A percentile compares a stretch with the other conserved stretches of the same genome.
Conservation (phyloP, 169 alveolate species). For the Plasmodium gallinaceum region DNA sequence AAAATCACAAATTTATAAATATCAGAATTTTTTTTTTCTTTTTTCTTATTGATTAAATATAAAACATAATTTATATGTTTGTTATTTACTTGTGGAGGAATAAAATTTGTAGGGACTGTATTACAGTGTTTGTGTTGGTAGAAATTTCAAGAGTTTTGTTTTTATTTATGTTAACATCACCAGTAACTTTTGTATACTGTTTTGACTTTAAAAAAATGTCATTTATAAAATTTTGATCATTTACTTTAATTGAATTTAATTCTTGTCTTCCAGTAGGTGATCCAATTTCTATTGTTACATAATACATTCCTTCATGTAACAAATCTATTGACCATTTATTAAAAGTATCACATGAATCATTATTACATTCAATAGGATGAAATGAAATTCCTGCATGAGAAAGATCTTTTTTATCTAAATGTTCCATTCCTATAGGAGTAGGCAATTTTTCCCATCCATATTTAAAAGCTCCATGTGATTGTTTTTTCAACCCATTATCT, state of each 20-base stretch:
- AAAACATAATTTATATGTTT: neutral
- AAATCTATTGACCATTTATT: slow-evolving; percentile 78
- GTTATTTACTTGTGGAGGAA: slow-evolving; percentile 29
- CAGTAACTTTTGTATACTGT: slow-evolving; percentile 68
- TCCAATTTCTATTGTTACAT: slow-evolving; percentile 70
- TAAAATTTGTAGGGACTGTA: slow-evolving; percentile 63
- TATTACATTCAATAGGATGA: slow-evolving; percentile 53
- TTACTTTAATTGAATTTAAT: slow-evolving; percentile 62
- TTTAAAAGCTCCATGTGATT: slow-evolving; percentile 47
- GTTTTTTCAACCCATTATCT: slow-evolving; percentile 73
- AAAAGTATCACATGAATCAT: slow-evolving; percentile 48
- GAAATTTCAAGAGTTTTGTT: slow-evolving; percentile 45
- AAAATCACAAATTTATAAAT: neutral
- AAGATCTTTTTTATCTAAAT: slow-evolving; percentile 47
- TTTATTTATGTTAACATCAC: slow-evolving; percentile 33
- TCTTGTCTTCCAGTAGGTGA: slow-evolving; percentile 76
- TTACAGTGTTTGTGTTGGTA: slow-evolving; percentile 72
- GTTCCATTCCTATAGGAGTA: slow-evolving; percentile 43
- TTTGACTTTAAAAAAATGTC: slow-evolving; percentile 61
- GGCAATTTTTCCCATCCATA: slow-evolving; percentile 76
- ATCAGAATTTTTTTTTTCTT: neutral
- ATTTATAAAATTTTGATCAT: slow-evolving; percentile 67
- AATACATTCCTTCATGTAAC: slow-evolving; percentile 59
- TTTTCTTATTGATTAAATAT: neutral
- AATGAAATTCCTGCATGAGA: slow-evolving; percentile 74